A percentile compares a stretch with the other conserved stretches of the same genome.
Evolutionary conservation across 2,329 filamentous ascomycete genomes (phyloP).

Genomic region (Alternaria gansuensis): DNA sequence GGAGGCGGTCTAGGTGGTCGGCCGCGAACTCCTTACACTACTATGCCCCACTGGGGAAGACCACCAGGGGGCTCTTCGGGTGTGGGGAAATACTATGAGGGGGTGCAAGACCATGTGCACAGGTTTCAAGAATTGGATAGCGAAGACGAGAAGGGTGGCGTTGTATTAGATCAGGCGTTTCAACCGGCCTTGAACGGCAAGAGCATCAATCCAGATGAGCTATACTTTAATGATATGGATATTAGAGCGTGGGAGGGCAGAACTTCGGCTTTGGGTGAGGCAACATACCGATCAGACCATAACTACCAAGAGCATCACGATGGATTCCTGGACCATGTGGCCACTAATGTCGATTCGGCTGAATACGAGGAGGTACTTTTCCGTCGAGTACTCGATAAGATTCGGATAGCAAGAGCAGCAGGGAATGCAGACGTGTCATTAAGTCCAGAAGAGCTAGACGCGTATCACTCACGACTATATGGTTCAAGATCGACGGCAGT

Average conservation of each 20-base stretch:
- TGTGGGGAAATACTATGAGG: slow-evolving; percentile 61
- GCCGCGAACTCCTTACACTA: slow-evolving; percentile 92
- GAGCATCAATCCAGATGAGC: slow-evolving; percentile 56
- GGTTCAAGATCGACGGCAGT: slow-evolving; percentile 53
- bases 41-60: slow-evolving; percentile 98
- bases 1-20: slow-evolving; percentile 99
- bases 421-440: slow-evolving; percentile 83
- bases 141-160: slow-evolving; percentile 60
- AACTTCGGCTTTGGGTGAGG: slow-evolving; percentile 58
- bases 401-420: slow-evolving; percentile 77
- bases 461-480: slow-evolving; percentile 74
- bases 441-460: slow-evolving; percentile 79
- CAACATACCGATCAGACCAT: slow-evolving; percentile 60
- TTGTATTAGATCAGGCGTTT: slow-evolving; percentile 53
- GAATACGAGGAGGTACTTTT: slow-evolving; percentile 77
- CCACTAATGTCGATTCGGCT: slow-evolving; percentile 48
- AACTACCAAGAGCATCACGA: slow-evolving; percentile 63
- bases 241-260: slow-evolving; percentile 53
- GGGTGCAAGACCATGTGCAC: slow-evolving; percentile 55
- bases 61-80: slow-evolving; percentile 79
- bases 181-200: slow-evolving; percentile 45
- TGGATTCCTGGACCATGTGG: slow-evolving; percentile 54
- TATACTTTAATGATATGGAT: slow-evolving; percentile 61
- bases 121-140: slow-evolving; percentile 73
- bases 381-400: slow-evolving; percentile 79